phyloP scores from a whole-genome alignment of 2,329 filamentous ascomycete species.

The Pseudogymnoascus sp. region DNA sequence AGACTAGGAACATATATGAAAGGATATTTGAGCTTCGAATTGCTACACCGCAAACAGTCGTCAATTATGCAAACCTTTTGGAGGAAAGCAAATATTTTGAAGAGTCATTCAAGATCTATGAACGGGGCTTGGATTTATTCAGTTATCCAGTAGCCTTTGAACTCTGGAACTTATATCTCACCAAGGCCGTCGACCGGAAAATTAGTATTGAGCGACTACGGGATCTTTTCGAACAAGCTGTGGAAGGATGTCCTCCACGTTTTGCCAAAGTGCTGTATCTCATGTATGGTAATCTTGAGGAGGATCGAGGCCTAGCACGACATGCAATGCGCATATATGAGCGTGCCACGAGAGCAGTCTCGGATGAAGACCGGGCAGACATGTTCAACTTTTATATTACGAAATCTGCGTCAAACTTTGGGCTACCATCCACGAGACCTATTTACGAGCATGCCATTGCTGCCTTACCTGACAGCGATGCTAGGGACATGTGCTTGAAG shows the following conservation, averaged over 20 bases:
- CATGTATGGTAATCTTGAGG: conserved; percentile 97
- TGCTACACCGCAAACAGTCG: conserved; percentile 93
- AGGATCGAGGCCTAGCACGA: conserved; percentile 85
- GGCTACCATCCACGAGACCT: conserved; percentile 82
- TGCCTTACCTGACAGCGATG: conserved; percentile 85
- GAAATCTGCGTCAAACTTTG: conserved; percentile 96
- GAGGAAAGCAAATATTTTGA: conserved; percentile 95
- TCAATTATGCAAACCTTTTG: conserved; percentile 93
- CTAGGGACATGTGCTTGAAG: conserved; percentile 96
- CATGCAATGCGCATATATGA: conserved; percentile 99
- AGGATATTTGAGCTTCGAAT: conserved; percentile 97
- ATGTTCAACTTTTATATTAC: conserved; percentile 99
- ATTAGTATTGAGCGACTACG: conserved; percentile 90
- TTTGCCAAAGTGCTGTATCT: conserved; percentile 95
- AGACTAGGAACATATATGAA: conserved; percentile 92
- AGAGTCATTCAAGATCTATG: conserved; percentile 96
- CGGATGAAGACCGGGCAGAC: conserved; percentile 86
- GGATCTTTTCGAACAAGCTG: conserved; percentile 93
- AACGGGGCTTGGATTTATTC: conserved; percentile 94
- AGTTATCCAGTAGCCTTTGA: conserved; percentile 97
- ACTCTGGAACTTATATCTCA: conserved; percentile 96
- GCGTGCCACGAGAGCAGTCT: conserved; percentile 86
- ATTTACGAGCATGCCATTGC: conserved; percentile 97
- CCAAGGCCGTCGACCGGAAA: conserved; percentile 92
- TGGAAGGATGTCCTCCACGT: conserved; percentile 88